phyloP scores from a whole-genome alignment of 805 yeast species.

The Candida yuanshanica region DNA sequence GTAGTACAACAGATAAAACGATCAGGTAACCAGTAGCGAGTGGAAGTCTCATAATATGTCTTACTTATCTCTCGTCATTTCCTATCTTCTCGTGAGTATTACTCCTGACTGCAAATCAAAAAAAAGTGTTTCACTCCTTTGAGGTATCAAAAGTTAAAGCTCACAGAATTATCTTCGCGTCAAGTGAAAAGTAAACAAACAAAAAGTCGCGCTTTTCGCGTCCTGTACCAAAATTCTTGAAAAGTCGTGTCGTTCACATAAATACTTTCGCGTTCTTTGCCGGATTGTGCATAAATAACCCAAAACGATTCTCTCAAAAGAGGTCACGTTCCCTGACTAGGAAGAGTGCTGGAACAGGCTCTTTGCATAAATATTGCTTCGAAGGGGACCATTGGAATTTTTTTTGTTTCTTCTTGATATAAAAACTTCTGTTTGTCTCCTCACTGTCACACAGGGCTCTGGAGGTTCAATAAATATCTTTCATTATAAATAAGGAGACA shows the following conservation, averaged over 20 bases:
- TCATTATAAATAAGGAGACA: too few species aligned
- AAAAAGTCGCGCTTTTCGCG: slow-evolving; percentile 1
- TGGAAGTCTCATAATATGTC: too few species aligned
- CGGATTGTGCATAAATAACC: not conserved
- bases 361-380: slow-evolving; percentile 4
- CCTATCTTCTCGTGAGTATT: too few species aligned
- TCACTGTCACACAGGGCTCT: too few species aligned
- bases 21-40: too few species aligned
- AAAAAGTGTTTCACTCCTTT: too few species aligned
- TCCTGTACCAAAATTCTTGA: not conserved
- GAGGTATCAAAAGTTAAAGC: too few species aligned
- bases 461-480: too few species aligned
- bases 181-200: not conserved
- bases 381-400: not conserved
- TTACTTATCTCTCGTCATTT: too few species aligned
- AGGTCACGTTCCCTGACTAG: not conserved
- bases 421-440: too few species aligned
- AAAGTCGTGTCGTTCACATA: not conserved
- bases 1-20: too few species aligned
- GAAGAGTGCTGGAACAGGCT: not conserved
- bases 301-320: not conserved
- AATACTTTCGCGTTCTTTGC: not conserved
- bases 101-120: too few species aligned
- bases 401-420: not conserved
- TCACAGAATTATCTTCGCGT: not conserved